Evolutionary conservation across 345 rosid species (phyloP), one percentile per base, ranked within the genome.

Genomic region (Arabidopsis suecica): DNA sequence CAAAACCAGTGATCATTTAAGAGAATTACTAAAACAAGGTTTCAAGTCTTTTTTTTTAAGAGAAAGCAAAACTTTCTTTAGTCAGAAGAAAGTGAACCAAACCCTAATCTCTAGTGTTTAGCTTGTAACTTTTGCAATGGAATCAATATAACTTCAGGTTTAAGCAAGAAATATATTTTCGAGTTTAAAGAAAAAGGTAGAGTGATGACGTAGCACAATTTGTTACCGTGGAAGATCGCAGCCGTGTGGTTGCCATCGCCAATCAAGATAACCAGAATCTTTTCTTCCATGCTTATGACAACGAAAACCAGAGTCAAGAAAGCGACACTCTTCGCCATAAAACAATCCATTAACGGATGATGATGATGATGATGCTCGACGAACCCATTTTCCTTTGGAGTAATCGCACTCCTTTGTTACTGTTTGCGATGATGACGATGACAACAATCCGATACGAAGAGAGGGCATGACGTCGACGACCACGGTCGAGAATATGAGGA

Each of bases 201-300:
- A 74, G 1, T 5, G 38, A 16, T 25, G 55, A 49, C 54, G 67
- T 68, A 48, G 56, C 32, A 6, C 32, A 11, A 67, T 38, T 8
- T 3, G 2, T 20, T 87, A 94, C 98, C 97, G 82, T 18, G 93
- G 91, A 69, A 92, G 83, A 79, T 86, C 79, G 58, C 99, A 89
- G 56, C 87, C 84, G 33, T 90, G 41, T 4, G 97, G 97, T 71
- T 90, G 90, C 97, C 99, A 95, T 62, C 92, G 84, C 99, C 98
- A 92, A 40, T 85, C 84, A 16, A 72, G 91, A 81, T 79, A 92
- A 71, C 78, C 90, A 0, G 68, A 70, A 42, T 92, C 93, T 20
- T 70, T 78, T 74, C 99, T 86, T 20, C 99, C 97, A 3, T 83
- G 84, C 8, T 51, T 55, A 1, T 38, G 85, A 61, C 97, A 92